phyloP scores from a whole-genome alignment of 2,329 filamentous ascomycete species.

The Stagonosporopsis chrysanthemi region DNA sequence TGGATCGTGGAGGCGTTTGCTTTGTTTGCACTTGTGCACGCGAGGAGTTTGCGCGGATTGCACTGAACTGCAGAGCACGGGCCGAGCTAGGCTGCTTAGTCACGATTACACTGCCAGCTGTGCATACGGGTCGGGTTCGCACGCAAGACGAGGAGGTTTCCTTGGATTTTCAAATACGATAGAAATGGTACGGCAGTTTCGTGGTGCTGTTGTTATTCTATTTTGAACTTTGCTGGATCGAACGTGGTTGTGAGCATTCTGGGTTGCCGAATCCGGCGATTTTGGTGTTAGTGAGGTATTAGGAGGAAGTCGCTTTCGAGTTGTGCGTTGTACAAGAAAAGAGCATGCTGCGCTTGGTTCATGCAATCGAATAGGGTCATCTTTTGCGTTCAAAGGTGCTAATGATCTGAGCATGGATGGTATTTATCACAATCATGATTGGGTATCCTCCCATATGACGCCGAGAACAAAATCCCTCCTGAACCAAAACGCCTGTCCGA shows the following conservation, averaged over 20 bases:
- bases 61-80: neutral
- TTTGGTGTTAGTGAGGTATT: no score
- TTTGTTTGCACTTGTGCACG: conserved; percentile 38
- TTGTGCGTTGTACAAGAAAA: neutral
- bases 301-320: neutral
- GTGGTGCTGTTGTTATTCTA: neutral
- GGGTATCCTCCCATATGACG: conserved; percentile 7
- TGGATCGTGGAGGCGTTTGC: conserved; percentile 29
- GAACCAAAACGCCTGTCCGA: conserved; percentile 1
- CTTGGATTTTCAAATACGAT: neutral
- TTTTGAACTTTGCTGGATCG: neutral
- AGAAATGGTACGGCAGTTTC: neutral
- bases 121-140: neutral
- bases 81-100: conserved; percentile 3
- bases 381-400: neutral
- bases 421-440: neutral
- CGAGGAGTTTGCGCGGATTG: conserved; percentile 8
- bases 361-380: neutral
- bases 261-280: conserved; percentile 9
- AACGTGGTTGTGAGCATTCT: conserved; percentile 10
- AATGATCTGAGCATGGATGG: neutral
- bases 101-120: neutral
- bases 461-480: neutral
- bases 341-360: no score
- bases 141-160: neutral